phyloP scores from a whole-genome alignment of 139 green algal species.

The Monoraphidium neglectum region DNA sequence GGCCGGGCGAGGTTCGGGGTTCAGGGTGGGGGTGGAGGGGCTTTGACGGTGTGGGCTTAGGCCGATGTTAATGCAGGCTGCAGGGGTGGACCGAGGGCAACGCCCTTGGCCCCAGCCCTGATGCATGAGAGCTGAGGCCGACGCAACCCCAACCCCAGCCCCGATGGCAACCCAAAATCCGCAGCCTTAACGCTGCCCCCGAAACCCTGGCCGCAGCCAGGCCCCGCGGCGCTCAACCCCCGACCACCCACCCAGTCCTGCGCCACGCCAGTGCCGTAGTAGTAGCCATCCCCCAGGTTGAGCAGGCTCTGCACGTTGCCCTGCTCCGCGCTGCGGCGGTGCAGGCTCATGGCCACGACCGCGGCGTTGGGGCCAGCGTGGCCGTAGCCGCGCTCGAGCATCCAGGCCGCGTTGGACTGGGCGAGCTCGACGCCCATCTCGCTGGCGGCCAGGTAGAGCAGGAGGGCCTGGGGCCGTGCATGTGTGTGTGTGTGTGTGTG shows the following conservation, averaged over 20 bases:
- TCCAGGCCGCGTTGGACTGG: conserved; percentile 92
- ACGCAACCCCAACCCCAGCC: no score
- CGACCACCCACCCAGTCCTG: not conserved
- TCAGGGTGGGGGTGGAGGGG: not conserved
- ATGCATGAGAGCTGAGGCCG: not conserved
- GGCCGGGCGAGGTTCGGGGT: not conserved
- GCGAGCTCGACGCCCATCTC: conserved; percentile 91
- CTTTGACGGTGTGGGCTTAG: no score
- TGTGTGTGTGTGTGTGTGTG: not conserved
- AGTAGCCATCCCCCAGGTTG: conserved; percentile 84
- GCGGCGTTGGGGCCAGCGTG: conserved; percentile 7
- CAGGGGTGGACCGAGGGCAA: not conserved
- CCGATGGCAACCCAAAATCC: not conserved
- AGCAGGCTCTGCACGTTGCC: conserved; percentile 80
- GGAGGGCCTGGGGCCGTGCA: conserved; percentile 49
- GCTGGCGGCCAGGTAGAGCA: conserved; percentile 78
- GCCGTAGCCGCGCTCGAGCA: conserved; percentile 70
- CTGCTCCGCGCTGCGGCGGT: conserved; percentile 69
- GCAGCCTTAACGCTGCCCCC: not conserved
- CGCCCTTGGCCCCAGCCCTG: not conserved
- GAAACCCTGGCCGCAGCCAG: no score
- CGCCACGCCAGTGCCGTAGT: conserved; percentile 76
- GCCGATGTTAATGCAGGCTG: no score
- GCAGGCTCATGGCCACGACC: conserved; percentile 57
- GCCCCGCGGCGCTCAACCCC: no score